phyloP scores from a whole-genome alignment of 2,329 filamentous ascomycete genomes.

The Fusarium sp. region DNA sequence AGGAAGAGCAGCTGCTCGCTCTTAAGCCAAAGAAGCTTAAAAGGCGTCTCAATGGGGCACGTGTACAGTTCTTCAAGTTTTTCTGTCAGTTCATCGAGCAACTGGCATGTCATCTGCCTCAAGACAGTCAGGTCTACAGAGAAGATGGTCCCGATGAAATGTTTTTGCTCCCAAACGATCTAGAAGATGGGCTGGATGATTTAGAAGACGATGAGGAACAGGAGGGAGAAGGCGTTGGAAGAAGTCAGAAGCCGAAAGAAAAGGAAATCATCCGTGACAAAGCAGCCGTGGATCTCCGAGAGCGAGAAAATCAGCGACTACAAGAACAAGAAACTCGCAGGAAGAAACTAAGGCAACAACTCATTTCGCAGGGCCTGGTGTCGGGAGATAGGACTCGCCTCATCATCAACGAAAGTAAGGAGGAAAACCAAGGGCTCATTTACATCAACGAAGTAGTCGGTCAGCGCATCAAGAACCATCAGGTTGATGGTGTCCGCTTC shows the following conservation, averaged over 20 bases:
- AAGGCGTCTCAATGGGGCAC: constrained; percentile 19
- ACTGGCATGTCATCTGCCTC: constrained; percentile 44
- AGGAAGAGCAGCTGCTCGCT: constrained; percentile 34
- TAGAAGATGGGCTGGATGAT: constrained; percentile 9
- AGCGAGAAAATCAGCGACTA: constrained; percentile 62
- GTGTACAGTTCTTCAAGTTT: constrained; percentile 26
- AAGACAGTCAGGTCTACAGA: constrained; percentile 48
- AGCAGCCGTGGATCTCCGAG: constrained; percentile 60
- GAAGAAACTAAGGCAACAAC: constrained; percentile 55
- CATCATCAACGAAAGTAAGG: constrained; percentile 73
- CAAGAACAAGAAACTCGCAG: constrained; percentile 64
- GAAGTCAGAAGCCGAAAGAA: constrained; percentile 44
- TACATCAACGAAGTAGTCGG: constrained; percentile 73
- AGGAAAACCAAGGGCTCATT: constrained; percentile 67
- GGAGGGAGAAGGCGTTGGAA: constrained; percentile 16
- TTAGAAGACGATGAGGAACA: constrained; percentile 30
- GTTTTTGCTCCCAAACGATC: constrained; percentile 9
- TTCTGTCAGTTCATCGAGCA: constrained; percentile 45
- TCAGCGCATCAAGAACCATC: constrained; percentile 76
- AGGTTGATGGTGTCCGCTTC: constrained; percentile 83
- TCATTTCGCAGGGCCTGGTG: constrained; percentile 55
- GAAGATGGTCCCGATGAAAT: constrained; percentile 35
- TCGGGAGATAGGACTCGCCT: constrained; percentile 59
- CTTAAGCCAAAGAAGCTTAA: constrained; percentile 32
- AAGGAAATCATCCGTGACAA: constrained; percentile 51